A percentile compares a stretch with the other conserved stretches of the same genome.
phyloP scores from a whole-genome alignment of 257 asterid species.

The Vinca minor region DNA sequence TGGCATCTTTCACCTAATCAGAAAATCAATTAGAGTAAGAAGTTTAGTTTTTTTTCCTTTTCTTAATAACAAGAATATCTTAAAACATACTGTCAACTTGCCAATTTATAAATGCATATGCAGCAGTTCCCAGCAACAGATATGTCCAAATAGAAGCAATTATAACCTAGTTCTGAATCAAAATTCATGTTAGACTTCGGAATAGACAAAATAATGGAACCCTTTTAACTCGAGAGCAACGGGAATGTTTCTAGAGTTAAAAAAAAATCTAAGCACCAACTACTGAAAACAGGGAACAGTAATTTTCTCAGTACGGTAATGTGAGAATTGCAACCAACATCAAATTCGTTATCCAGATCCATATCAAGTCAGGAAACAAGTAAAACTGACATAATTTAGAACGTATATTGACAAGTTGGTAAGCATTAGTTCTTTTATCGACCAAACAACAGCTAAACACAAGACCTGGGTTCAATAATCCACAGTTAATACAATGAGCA shows the following conservation, averaged over 20 bases:
- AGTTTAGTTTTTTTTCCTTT: not conserved
- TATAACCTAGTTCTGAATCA: slow-evolving; percentile 2
- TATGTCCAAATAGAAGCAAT: not conserved
- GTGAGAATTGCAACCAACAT: not conserved
- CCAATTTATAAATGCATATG: not conserved
- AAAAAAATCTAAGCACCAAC: not conserved
- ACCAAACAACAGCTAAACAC: not conserved
- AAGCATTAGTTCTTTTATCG: no score
- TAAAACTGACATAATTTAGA: not conserved
- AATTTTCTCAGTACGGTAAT: not conserved
- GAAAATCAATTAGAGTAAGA: slow-evolving; percentile 6
- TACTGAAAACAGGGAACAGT: not conserved
- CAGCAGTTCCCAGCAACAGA: not conserved
- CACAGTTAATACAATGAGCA: not conserved
- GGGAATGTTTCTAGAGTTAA: not conserved
- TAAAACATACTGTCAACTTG: not conserved
- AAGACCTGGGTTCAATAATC: not conserved
- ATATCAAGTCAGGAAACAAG: not conserved
- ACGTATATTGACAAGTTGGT: no score
- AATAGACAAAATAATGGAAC: not conserved
- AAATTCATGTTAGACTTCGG: not conserved
- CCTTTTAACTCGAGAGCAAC: not conserved
- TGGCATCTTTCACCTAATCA: slow-evolving; percentile 59
- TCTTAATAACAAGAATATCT: not conserved
- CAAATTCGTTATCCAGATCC: not conserved